These are phyloP conservation scores for Gloeophyllum trabeum DNA, from an alignment of 768 basidiomycete genomes.

Conservation along the genomic window DNA sequence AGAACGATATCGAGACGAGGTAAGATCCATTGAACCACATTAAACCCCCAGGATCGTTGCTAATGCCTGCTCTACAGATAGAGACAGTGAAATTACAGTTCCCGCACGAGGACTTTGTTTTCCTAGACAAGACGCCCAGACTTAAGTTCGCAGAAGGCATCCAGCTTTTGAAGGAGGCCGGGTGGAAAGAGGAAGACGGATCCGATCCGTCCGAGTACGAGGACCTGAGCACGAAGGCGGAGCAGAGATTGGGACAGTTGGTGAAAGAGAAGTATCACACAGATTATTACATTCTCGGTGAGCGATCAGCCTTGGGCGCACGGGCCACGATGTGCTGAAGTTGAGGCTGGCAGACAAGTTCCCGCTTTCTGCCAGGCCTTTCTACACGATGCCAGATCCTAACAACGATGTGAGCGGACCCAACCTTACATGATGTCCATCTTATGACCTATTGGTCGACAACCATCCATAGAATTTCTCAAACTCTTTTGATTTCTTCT, in stretches of 20 bases:
- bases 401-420: conserved; percentile 16
- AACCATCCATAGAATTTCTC: conserved; percentile 21
- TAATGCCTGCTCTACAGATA: conserved; percentile 10
- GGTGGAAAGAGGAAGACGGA: conserved; percentile 21
- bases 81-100: conserved; percentile 33
- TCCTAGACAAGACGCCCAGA: conserved; percentile 41
- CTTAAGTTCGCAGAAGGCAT: conserved; percentile 40
- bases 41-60: not conserved
- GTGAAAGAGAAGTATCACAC: conserved; percentile 40
- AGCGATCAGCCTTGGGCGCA: not conserved
- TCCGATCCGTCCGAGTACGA: conserved; percentile 29
- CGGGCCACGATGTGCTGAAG: not conserved
- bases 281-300: conserved; percentile 37
- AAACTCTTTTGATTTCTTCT: conserved; percentile 47
- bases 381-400: conserved; percentile 46
- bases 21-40: not conserved
- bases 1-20: conserved; percentile 15
- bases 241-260: conserved; percentile 33
- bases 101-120: conserved; percentile 41
- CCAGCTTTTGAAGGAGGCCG: conserved; percentile 37
- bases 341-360: conserved; percentile 27
- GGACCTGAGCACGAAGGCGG: conserved; percentile 38
- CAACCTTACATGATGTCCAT: conserved; percentile 4
- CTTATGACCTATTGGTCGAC: no score
- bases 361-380: conserved; percentile 36